phyloP scores from a whole-genome alignment of 2,329 filamentous ascomycete genomes.

The Amauroascus niger region DNA sequence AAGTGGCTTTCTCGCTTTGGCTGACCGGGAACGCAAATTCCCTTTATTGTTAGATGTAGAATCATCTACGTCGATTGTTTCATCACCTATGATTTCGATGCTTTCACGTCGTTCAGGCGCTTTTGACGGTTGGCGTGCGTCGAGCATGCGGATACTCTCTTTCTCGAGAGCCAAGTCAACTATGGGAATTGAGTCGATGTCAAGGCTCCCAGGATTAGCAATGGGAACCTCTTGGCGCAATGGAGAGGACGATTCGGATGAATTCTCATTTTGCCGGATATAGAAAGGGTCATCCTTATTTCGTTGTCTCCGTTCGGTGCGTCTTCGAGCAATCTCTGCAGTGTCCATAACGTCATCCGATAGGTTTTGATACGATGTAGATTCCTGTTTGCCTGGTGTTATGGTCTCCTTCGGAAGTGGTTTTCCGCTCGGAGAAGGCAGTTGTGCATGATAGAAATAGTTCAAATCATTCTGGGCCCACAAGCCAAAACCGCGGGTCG shows the following conservation, averaged over 20 bases:
- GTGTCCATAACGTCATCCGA: slow-evolving; percentile 44
- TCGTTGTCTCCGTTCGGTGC: slow-evolving; percentile 66
- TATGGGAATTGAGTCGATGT: slow-evolving; percentile 91
- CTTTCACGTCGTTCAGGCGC: slow-evolving; percentile 42
- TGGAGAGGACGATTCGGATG: slow-evolving; percentile 59
- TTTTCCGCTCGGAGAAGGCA: slow-evolving; percentile 15
- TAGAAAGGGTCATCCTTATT: slow-evolving; percentile 95
- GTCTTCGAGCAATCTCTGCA: slow-evolving; percentile 63
- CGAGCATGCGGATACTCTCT: not conserved
- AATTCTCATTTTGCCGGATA: slow-evolving; percentile 51
- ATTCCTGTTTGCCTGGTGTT: slow-evolving; percentile 19
- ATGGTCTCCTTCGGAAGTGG: slow-evolving; percentile 21
- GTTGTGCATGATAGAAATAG: slow-evolving; percentile 33
- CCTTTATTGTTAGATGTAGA: slow-evolving; percentile 49
- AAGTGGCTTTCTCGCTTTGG: slow-evolving; percentile 52
- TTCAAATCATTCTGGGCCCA: slow-evolving; percentile 38
- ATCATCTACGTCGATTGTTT: slow-evolving; percentile 50
- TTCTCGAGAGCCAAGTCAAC: slow-evolving; percentile 73
- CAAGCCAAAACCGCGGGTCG: slow-evolving; percentile 41
- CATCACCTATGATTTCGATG: slow-evolving; percentile 62
- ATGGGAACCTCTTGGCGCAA: slow-evolving; percentile 62
- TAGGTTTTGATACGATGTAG: slow-evolving; percentile 31
- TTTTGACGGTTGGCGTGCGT: slow-evolving; percentile 19
- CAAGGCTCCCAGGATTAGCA: slow-evolving; percentile 66
- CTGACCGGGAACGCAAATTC: slow-evolving; percentile 31